These are phyloP conservation scores for Mortierella sp. DNA, from an alignment of 371 early-diverging fungal genomes.

Conservation along the genomic window DNA sequence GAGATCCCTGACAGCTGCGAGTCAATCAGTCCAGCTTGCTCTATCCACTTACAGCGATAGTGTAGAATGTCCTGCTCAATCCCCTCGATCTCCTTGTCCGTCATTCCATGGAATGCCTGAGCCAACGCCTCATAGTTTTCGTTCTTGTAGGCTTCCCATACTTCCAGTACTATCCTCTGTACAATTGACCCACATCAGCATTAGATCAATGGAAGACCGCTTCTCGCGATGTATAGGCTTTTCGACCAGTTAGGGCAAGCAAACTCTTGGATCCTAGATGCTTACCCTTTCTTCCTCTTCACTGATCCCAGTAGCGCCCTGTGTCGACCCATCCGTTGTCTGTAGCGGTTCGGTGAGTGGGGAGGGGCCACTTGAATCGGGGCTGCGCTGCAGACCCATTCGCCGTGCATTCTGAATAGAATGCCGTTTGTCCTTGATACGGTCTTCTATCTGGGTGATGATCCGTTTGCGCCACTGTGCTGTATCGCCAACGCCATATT, in stretches of 20 bases:
- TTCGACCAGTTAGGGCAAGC: no score
- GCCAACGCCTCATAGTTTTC: constrained; percentile 32
- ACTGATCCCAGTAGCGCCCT: background rate
- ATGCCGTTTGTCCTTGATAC: constrained; percentile 34
- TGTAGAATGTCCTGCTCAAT: constrained; percentile 45
- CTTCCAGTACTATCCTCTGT: constrained; percentile 43
- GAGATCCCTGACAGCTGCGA: no score
- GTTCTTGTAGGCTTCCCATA: constrained; percentile 43
- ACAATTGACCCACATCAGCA: no score
- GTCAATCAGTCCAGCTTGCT: no score
- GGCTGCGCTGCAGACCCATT: constrained; percentile 8
- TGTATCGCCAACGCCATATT: constrained; percentile 38
- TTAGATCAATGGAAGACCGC: no score
- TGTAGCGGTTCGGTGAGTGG: background rate
- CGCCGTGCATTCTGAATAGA: constrained; percentile 42
- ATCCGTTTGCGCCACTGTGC: constrained; percentile 40
- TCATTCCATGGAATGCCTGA: constrained; percentile 33
- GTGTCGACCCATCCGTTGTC: background rate
- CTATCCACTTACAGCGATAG: constrained; percentile 22
- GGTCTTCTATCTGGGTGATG: constrained; percentile 38
- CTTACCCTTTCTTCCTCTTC: constrained; percentile 36
- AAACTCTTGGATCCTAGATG: background rate
- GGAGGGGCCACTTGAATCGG: background rate
- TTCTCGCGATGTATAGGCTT: no score
- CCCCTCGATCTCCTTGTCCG: constrained; percentile 41